A percentile compares a stretch with the other conserved stretches of the same genome.
phyloP scores from a whole-genome alignment of 2,329 filamentous ascomycete genomes.

The Exophiala phaeomuriformis region DNA sequence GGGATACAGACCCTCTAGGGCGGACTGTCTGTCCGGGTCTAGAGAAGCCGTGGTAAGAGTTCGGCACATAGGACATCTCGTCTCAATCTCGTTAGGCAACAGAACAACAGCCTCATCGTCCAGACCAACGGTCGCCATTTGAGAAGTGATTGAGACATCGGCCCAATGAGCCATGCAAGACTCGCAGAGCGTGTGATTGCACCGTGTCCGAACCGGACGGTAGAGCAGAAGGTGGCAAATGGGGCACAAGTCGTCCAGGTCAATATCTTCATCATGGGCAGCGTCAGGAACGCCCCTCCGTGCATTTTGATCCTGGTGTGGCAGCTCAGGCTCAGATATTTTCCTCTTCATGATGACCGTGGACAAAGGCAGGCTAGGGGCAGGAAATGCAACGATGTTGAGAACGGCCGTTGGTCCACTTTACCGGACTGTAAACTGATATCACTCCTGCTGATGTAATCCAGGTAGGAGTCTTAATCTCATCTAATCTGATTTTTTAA shows the following conservation, averaged over 20 bases:
- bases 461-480: too few species aligned
- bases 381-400: too few species aligned
- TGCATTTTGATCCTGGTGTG: background rate
- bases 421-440: too few species aligned
- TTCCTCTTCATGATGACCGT: background rate
- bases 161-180: conserved; percentile 24
- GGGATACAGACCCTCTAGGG: conserved; percentile 15
- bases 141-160: conserved; percentile 23
- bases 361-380: background rate
- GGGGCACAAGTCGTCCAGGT: conserved; percentile 23
- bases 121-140: conserved; percentile 20
- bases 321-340: background rate
- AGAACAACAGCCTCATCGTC: conserved; percentile 18
- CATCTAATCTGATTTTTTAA: background rate
- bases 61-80: conserved; percentile 25
- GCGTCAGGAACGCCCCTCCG: background rate
- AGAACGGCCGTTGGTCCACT: background rate
- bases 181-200: conserved; percentile 24
- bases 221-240: conserved; percentile 24
- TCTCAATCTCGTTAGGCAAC: conserved; percentile 22
- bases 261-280: conserved; percentile 6
- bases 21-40: conserved; percentile 9
- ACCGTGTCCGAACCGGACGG: conserved; percentile 21
- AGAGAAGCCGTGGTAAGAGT: conserved; percentile 17
- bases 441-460: background rate